Base-by-base conservation (phyloP, 192 early-diverging fungal genomes). In the Coemansia sp. region DNA sequence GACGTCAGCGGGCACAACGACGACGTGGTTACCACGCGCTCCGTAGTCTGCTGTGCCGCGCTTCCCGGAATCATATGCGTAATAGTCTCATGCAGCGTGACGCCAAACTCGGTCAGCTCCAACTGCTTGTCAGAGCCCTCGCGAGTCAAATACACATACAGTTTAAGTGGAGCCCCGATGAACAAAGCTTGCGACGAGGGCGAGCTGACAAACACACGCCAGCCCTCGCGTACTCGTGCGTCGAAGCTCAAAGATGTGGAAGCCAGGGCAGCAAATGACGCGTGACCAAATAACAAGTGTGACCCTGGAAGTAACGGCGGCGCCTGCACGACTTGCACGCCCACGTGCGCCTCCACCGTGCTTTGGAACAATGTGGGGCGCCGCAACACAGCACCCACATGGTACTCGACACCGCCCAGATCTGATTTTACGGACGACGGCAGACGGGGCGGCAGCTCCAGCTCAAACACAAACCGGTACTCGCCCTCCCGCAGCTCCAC, bases 401-500 rank as follows among this genome's bases (percentile, higher is more conserved):
- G 31, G 46, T 68, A 78, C n/a, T 25, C 42, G 20, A 72, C 70
- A 1, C 38, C 9, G 17, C 76, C 76, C 26, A 78, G 36, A 7
- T 55, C 24, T 24, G 76, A 78, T 2, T 1, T 21, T 21, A 78
- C 76, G 2, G 76, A 78, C 10, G 67, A 47, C 11, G 76, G 70
- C 42, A 78, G 50, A 1, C 20, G 31, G 11, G 51, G 44, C 20
- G 76, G 70, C 44, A 78, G 51, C 20, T 67, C 52, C 51, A 78
- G 67, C 70, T 72, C 70, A 42, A 78, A 78, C 5, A 60, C 51
- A 52, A 72, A 78, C 21, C 76, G 58, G 47, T 78, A 69, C 56
- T 72, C 70, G 21, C 76, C 76, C 0, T 56, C 69, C 24, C 10
- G 40, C 61, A 71, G 56, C 60, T 28, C 37, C 21, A 66, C 48